Evolutionary conservation across 192 early-diverging fungal genomes (phyloP), one percentile per base, ranked within the genome.

Genomic region (Umbelopsis vinacea): DNA sequence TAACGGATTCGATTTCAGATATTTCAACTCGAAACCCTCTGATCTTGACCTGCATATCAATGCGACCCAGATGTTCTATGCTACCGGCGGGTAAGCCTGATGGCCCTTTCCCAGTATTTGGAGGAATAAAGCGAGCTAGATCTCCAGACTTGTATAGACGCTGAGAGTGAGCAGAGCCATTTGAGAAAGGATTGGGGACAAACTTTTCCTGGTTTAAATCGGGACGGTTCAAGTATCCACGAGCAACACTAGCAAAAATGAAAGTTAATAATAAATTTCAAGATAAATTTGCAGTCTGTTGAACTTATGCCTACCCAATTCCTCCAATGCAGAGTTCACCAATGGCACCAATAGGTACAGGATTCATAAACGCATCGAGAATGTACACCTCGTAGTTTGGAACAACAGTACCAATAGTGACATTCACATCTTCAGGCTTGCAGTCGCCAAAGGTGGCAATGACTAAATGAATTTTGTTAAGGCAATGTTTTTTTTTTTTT

Each of bases 21-120:
- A 77, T 68, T 46, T 83, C 78, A 4, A 83, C 66, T 15, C 81
- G 68, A 68, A 69, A 79, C 0, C 81, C 81, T 23, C 76, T 71
- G n/a, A 83, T 75, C 66, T 81, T 81, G 76, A 83, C 73, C 52
- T 78, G 75, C 23, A 79, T n/a, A 21, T 83, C 82, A 11, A 47
- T 70, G 10, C 82, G 75, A 6, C 82, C 82, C 0, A 87, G 11
- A 38, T 40, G 76, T 1, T 68, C 57, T 3, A 83, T 10, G 26
- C 73, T 69, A 6, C 82, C 82, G 17, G 74, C 69, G 17, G 57
- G 57, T 37, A 37, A n/a, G 11, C 57, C 57, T 17, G 19, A 38
- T 35, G 24, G 12, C 14, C 33, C 15, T 29, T 29, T 35, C 6
- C 33, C 33, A 37, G 57, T 29, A 21, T 50, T 3, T 0, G 57